Conservation (phyloP, 1,139 yeast species). For the Scheffersomyces stambukii region DNA sequence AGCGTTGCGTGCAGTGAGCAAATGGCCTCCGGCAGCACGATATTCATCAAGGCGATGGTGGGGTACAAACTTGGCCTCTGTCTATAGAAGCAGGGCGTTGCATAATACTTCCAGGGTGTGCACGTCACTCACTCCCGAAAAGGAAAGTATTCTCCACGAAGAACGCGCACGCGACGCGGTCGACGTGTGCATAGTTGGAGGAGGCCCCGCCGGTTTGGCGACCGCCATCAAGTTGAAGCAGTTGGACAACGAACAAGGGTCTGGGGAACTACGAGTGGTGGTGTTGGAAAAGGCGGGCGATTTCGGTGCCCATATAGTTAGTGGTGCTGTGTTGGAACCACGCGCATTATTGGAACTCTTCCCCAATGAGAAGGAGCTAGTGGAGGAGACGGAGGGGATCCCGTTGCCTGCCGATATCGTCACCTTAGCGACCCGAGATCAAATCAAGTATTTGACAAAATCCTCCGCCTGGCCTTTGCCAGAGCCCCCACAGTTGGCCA, state of each 20-base stretch:
- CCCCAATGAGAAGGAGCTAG: slow-evolving; percentile 60
- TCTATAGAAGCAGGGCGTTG: no score
- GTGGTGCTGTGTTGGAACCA: slow-evolving; percentile 95
- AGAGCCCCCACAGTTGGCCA: slow-evolving; percentile 88
- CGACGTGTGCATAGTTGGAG: slow-evolving; percentile 95
- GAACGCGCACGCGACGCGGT: slow-evolving; percentile 81
- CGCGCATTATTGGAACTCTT: slow-evolving; percentile 78
- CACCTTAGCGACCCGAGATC: slow-evolving; percentile 65
- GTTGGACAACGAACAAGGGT: slow-evolving; percentile 65
- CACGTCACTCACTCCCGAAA: no score
- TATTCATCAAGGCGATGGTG: no score
- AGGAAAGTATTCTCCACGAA: slow-evolving; percentile 42
- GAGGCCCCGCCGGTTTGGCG: slow-evolving; percentile 96
- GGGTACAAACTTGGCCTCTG: no score
- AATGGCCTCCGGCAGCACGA: no score
- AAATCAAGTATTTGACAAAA: slow-evolving; percentile 63
- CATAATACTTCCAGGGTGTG: no score
- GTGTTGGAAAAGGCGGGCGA: slow-evolving; percentile 91
- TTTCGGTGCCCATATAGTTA: slow-evolving; percentile 84
- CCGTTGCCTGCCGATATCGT: slow-evolving; percentile 77
- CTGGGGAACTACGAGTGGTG: slow-evolving; percentile 73
- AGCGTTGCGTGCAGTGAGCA: no score
- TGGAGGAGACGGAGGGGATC: slow-evolving; percentile 50
- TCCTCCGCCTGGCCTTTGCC: slow-evolving; percentile 67
- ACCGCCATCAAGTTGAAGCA: slow-evolving; percentile 89